These are phyloP conservation scores for Pichia occidentalis DNA, from an alignment of 805 yeast species.

Conservation along the genomic window DNA sequence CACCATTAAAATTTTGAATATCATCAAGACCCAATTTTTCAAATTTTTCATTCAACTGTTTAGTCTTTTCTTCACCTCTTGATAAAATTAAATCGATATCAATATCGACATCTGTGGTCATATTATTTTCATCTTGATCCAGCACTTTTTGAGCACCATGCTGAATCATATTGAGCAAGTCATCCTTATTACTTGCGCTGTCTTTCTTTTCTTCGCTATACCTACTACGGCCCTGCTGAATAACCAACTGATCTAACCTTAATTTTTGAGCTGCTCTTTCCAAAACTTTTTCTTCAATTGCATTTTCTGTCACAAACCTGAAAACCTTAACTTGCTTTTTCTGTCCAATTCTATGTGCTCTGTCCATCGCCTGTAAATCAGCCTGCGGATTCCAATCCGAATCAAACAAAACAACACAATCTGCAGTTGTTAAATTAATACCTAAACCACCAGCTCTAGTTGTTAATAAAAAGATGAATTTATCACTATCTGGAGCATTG, in stretches of 20 bases:
- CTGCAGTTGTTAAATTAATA: conserved; percentile 87
- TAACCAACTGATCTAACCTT: conserved; percentile 87
- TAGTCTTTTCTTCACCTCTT: conserved; percentile 78
- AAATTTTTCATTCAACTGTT: conserved; percentile 71
- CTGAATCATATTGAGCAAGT: conserved; percentile 89
- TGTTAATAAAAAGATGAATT: conserved; percentile 78
- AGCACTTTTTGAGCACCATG: conserved; percentile 91
- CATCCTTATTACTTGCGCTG: conserved; percentile 56
- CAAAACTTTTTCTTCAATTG: conserved; percentile 92
- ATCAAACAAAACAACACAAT: conserved; percentile 80
- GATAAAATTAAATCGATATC: conserved; percentile 81
- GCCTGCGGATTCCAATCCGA: conserved; percentile 99
- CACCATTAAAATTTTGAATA: conserved; percentile 83
- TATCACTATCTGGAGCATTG: conserved; percentile 73
- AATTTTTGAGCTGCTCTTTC: conserved; percentile 95
- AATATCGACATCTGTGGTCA: conserved; percentile 35
- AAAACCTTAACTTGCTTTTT: conserved; percentile 91
- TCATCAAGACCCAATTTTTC: conserved; percentile 88
- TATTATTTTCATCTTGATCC: conserved; percentile 34
- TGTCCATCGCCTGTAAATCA: conserved; percentile 95
- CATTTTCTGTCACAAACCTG: conserved; percentile 90
- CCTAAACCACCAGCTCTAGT: conserved; percentile 98
- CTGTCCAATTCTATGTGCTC: conserved; percentile 97
- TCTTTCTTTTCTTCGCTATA: conserved; percentile 30
- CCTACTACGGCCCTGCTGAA: conserved; percentile 78